phyloP scores from a whole-genome alignment of 2,329 filamentous ascomycete genomes.

The Pseudogymnoascus sp. region DNA sequence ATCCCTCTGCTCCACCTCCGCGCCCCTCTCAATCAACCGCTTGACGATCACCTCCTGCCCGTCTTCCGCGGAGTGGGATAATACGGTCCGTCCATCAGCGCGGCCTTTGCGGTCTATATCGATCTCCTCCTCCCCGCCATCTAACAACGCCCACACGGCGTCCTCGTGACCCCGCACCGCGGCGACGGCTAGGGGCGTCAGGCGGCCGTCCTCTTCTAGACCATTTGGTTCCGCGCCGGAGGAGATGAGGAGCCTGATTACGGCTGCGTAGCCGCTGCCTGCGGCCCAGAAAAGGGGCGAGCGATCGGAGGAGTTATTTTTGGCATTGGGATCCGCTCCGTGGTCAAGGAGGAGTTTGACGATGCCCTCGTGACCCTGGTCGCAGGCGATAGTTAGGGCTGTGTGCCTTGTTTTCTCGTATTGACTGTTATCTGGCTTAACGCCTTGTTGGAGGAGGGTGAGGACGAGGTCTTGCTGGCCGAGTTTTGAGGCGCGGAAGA shows the following conservation, averaged over 20 bases:
- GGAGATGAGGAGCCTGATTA: not conserved
- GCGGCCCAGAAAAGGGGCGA: not conserved
- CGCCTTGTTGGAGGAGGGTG: not conserved
- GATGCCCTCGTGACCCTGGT: not conserved
- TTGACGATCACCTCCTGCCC: not conserved
- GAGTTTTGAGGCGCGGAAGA: not conserved
- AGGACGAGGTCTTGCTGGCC: too few relatives aligned
- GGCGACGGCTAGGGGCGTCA: slow-evolving; percentile 10
- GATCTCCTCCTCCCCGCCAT: not conserved
- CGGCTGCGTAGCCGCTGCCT: not conserved
- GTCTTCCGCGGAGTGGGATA: not conserved
- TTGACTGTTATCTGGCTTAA: not conserved
- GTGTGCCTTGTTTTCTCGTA: not conserved
- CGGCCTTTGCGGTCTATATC: not conserved
- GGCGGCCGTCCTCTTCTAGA: not conserved
- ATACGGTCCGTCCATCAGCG: not conserved
- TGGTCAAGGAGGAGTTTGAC: not conserved
- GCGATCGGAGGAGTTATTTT: not conserved
- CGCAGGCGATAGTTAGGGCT: not conserved
- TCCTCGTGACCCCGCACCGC: slow-evolving; percentile 10
- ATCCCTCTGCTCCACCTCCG: not conserved
- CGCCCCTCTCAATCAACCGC: not conserved
- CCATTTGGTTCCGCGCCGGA: not conserved
- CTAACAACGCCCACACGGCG: slow-evolving; percentile 7
- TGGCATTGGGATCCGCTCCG: not conserved